phyloP scores from a whole-genome alignment of 2,329 filamentous ascomycete genomes.

The Penicillium sclerotigenum region DNA sequence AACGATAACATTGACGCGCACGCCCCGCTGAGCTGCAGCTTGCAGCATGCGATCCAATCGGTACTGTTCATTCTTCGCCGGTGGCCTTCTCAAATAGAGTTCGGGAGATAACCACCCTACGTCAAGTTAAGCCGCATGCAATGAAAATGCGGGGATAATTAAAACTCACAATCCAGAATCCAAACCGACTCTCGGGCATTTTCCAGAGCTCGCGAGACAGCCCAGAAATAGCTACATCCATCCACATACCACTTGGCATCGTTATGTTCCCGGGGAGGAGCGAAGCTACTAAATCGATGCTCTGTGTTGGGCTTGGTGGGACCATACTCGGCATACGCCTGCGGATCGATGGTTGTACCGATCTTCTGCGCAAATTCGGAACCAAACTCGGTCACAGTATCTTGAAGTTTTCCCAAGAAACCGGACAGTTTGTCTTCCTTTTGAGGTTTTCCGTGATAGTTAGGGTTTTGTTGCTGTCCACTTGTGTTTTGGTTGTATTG shows the following conservation, averaged over 20 bases:
- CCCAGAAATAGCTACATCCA: conserved; percentile 80
- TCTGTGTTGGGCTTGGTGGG: conserved; percentile 39
- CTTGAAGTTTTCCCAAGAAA: conserved; percentile 56
- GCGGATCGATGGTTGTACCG: conserved; percentile 46
- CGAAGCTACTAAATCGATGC: conserved; percentile 63
- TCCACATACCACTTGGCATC: conserved; percentile 85
- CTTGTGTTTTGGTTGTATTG: conserved; percentile 26
- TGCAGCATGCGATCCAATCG: conserved; percentile 79
- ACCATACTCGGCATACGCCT: conserved; percentile 47
- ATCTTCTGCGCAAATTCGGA: conserved; percentile 51
- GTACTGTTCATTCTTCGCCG: conserved; percentile 76
- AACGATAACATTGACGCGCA: conserved; percentile 79
- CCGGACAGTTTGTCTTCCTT: conserved; percentile 43
- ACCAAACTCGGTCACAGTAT: conserved; percentile 50
- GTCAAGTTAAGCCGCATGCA: conserved; percentile 12
- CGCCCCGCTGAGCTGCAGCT: conserved; percentile 77
- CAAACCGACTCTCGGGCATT: conserved; percentile 73
- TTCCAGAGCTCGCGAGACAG: conserved; percentile 75
- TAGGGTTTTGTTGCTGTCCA: conserved; percentile 21
- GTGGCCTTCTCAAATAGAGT: conserved; percentile 78
- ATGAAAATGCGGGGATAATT: background rate
- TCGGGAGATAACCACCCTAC: conserved; percentile 79
- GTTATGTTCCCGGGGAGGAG: conserved; percentile 67
- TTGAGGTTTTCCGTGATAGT: conserved; percentile 31
- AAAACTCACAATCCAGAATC: conserved; percentile 68